Evolutionary conservation across 148 eudicot species (phyloP), one percentile per base, ranked within the genome.

Genomic region (Fagopyrum tataricum): DNA sequence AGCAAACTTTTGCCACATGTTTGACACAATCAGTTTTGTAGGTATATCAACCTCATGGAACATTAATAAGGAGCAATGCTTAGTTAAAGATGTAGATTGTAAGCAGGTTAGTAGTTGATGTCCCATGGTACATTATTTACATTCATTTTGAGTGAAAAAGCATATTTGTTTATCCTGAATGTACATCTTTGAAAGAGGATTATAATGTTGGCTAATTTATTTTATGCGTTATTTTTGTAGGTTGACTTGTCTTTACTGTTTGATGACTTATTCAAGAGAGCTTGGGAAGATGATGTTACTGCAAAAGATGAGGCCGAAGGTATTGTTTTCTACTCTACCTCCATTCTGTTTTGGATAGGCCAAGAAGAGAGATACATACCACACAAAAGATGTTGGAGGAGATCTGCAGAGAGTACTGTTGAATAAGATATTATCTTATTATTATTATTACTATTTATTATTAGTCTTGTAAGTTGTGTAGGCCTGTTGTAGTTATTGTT

Each of bases 201-300:
- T 43, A 64, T 37, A 37, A 37, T 64, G 69, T 4, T 64, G 44
- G 18, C 69, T 64, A 9, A 64, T 64, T 39, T 31, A 64, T 39
- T 23, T 41, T 71, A 37, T 71, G 40, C 53, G 26, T 46, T 41
- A 47, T 71, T 4, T 79, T 44, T 85, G 88, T 86, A 95, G 99
- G 83, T 75, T 74, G 82, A 79, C 73, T 77, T 90, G 67, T 90
- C 91, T 53, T 81, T 95, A 81, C 96, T 90, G 80, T 91, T 95
- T 79, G 97, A 90, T 72, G 99, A 91, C 78, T 77, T 95, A 74
- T 92, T 91, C 84, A 86, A 88, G 87, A 95, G 82, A 80, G 99
- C 96, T 48, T 95, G 97, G 99, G 92, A 95, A 78, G 90, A 88
- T 66, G 99, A 88, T 78, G 81, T 82, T 6, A 59, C 75, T 75